Conservation (phyloP, 73 alveolate species). For the Tetrahymena malaccensis region DNA sequence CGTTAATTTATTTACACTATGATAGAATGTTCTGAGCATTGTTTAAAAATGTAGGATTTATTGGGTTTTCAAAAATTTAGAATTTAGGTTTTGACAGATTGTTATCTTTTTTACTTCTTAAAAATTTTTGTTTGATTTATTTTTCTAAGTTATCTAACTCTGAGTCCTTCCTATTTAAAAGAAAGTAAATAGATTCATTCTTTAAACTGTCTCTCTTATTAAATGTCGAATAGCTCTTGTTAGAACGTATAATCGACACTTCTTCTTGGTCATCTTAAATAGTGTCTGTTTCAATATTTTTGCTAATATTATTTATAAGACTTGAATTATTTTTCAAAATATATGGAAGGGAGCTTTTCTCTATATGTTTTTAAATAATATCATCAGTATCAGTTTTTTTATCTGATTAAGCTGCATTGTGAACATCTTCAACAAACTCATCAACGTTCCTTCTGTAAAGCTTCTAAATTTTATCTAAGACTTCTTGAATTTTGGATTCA, state of each 20-base stretch:
- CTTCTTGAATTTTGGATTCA: background rate
- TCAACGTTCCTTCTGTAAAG: background rate
- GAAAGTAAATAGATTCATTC: background rate
- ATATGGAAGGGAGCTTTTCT: background rate
- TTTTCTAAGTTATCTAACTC: background rate
- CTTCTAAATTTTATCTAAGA: background rate
- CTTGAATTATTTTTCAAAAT: background rate
- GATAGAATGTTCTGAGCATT: background rate
- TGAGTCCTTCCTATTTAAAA: background rate
- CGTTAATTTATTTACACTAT: background rate
- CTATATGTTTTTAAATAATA: background rate
- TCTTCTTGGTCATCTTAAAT: background rate
- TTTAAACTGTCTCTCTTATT: background rate
- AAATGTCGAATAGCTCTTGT: background rate
- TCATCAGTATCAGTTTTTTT: background rate
- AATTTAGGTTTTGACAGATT: background rate
- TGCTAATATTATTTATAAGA: background rate
- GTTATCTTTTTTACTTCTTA: background rate
- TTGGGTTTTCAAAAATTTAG: background rate
- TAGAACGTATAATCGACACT: background rate
- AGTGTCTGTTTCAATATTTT: background rate
- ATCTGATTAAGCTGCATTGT: background rate
- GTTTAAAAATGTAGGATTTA: background rate
- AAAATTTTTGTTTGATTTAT: background rate
- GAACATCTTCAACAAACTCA: background rate